Conservation (phyloP, 2,329 filamentous ascomycete genomes). For the Fusarium vanettenii region DNA sequence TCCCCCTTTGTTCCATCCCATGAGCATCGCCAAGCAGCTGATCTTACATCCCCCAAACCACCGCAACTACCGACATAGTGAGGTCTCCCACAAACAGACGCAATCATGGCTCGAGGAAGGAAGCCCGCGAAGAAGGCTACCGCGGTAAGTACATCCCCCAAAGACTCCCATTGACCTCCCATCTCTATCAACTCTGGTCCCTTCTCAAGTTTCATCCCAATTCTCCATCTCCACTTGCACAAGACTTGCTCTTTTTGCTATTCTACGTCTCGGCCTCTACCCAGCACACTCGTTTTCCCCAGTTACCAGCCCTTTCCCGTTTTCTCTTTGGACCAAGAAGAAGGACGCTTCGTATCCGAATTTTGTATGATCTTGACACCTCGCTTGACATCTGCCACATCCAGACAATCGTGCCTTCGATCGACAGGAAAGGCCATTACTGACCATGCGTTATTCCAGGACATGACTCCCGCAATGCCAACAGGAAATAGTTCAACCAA, state of each 20-base stretch:
- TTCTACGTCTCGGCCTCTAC: conserved; percentile 35
- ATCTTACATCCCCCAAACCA: background rate
- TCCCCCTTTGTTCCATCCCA: background rate
- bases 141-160: conserved; percentile 29
- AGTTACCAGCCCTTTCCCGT: conserved; percentile 44
- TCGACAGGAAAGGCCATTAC: conserved; percentile 10
- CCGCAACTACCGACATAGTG: background rate
- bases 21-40: background rate
- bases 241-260: conserved; percentile 40
- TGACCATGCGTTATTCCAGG: conserved; percentile 42
- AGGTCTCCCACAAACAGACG: background rate
- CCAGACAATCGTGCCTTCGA: background rate
- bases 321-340: conserved; percentile 11
- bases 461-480: conserved; percentile 52
- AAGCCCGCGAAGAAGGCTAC: conserved; percentile 17
- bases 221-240: conserved; percentile 21
- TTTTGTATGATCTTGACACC: background rate
- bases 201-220: conserved; percentile 28
- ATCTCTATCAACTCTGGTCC: conserved; percentile 36
- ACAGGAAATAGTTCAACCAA: conserved; percentile 32
- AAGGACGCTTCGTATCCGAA: conserved; percentile 5
- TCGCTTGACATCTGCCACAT: background rate
- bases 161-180: conserved; percentile 9
- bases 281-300: conserved; percentile 24
- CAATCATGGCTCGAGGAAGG: conserved; percentile 37